A percentile compares a stretch with the other conserved stretches of the same genome.
Conservation (phyloP, 176 grass and related monocot genomes). For the Miscanthus lutarioriparius region DNA sequence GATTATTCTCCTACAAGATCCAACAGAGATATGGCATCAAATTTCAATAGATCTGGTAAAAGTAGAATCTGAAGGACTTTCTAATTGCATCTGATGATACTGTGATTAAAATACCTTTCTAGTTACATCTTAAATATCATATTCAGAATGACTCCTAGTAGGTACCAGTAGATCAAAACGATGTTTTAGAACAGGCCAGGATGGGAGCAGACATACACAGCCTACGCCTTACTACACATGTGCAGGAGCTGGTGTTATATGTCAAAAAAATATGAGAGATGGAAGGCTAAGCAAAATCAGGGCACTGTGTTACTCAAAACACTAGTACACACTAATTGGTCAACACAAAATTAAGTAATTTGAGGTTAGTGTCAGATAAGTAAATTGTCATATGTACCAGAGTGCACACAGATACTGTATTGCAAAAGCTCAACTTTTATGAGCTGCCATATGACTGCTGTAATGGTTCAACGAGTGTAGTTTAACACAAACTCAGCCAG, state of each 20-base stretch:
- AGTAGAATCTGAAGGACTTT: not conserved
- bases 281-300: not conserved
- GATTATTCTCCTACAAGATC: not conserved
- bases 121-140: slow-evolving; percentile 6
- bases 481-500: not conserved
- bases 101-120: not conserved
- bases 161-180: not conserved
- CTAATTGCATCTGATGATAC: not conserved
- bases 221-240: not conserved
- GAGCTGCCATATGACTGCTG: not conserved
- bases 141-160: not conserved
- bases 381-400: not conserved
- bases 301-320: not conserved
- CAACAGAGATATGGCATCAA: not conserved
- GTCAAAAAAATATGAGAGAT: not conserved
- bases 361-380: slow-evolving; percentile 9
- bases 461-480: not conserved
- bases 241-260: not conserved
- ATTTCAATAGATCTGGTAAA: not conserved
- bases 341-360: not conserved
- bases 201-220: not conserved
- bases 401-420: not conserved
- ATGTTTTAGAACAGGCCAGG: not conserved
- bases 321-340: not conserved
- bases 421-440: not conserved